These are phyloP conservation scores for Paramyrothecium sp. DNA, from an alignment of 2,329 filamentous ascomycete species.

Conservation along the genomic window DNA sequence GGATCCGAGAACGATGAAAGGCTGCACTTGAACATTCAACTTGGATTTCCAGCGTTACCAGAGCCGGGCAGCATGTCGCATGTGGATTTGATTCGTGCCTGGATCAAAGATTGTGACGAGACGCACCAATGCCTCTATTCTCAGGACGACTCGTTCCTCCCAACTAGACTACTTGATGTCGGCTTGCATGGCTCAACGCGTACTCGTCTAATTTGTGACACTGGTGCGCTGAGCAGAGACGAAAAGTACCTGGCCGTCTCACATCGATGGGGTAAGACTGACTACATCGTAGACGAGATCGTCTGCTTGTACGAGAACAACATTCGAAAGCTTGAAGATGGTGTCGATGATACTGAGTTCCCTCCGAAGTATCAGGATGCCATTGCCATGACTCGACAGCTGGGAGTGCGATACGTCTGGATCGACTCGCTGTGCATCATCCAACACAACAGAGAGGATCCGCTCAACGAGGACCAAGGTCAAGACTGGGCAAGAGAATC, in stretches of 20 bases:
- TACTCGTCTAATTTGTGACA: not conserved
- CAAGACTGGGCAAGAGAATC: slow-evolving; percentile 11
- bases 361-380: not conserved
- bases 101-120: slow-evolving; percentile 11
- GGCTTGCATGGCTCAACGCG: slow-evolving; percentile 3
- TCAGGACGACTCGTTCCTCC: slow-evolving; percentile 5
- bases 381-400: not conserved
- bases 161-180: slow-evolving; percentile 19
- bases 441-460: slow-evolving; percentile 5
- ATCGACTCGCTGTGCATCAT: slow-evolving; percentile 7
- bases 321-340: not conserved
- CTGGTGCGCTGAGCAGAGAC: not conserved
- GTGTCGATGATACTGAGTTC: not conserved
- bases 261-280: slow-evolving; percentile 17
- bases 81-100: slow-evolving; percentile 12
- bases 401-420: not conserved
- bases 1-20: not conserved
- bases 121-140: slow-evolving; percentile 3
- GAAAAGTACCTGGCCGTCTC: slow-evolving; percentile 16
- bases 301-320: not conserved
- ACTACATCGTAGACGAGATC: not conserved
- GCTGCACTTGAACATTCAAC: slow-evolving; percentile 6
- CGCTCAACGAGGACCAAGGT: not conserved
- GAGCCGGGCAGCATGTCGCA: slow-evolving; percentile 5
- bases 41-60: slow-evolving; percentile 12